phyloP scores from a whole-genome alignment of 2,329 filamentous ascomycete species.

The Cercospora sp. region DNA sequence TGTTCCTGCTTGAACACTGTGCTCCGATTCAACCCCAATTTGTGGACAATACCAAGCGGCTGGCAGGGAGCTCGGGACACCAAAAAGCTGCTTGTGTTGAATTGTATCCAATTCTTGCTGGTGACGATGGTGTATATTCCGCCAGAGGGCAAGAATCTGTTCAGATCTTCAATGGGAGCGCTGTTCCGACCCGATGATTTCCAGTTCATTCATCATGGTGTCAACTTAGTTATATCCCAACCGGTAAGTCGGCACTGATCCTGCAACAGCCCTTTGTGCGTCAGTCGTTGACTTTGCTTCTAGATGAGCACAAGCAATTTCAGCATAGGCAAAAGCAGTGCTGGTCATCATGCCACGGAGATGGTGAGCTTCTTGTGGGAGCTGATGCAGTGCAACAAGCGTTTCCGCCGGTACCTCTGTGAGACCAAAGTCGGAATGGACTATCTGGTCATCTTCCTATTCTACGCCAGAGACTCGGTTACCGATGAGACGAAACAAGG shows the following conservation, averaged over 20 bases:
- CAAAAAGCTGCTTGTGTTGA: constrained; percentile 86
- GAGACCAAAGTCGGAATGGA: constrained; percentile 92
- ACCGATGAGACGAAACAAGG: constrained; percentile 85
- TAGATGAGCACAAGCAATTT: constrained; percentile 79
- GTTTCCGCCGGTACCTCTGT: constrained; percentile 94
- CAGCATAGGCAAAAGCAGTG: constrained; percentile 77
- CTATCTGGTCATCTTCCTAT: constrained; percentile 85
- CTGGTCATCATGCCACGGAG: constrained; percentile 85
- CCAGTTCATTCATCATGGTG: constrained; percentile 68
- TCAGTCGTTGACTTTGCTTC: constrained; percentile 33
- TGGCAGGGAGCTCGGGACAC: constrained; percentile 80
- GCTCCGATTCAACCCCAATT: constrained; percentile 91
- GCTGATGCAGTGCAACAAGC: constrained; percentile 92
- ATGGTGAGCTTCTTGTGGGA: constrained; percentile 99
- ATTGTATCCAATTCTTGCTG: constrained; percentile 87
- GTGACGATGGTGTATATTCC: constrained; percentile 47
- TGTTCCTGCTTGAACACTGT: constrained; percentile 95
- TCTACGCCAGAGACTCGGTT: constrained; percentile 89
- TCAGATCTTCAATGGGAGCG: constrained; percentile 86
- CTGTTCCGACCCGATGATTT: constrained; percentile 94
- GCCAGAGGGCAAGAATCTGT: constrained; percentile 71
- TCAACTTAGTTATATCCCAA: constrained; percentile 69
- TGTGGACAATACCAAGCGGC: constrained; percentile 84
- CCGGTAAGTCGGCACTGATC: too few species aligned
- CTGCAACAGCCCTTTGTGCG: too few species aligned